Percentiles rank a stretch among this genome's conserved stretches.
These are phyloP conservation scores for Pleodorina starrii DNA, from an alignment of 139 green algal species.

Conservation along the genomic window DNA sequence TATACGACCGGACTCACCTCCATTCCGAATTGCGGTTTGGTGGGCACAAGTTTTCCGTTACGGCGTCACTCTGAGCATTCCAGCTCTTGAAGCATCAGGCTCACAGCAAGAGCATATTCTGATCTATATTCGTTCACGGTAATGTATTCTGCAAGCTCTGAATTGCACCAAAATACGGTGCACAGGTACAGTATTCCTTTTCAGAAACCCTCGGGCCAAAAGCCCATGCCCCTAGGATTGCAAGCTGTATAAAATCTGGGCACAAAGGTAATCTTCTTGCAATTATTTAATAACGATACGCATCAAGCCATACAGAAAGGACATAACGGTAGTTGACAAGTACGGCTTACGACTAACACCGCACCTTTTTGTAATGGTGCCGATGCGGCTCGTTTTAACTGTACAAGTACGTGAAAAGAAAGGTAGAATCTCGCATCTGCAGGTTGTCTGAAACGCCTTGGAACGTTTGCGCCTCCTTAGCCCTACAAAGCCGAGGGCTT, in stretches of 20 bases:
- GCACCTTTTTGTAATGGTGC: not conserved
- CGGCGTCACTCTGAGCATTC: not conserved
- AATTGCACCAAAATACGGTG: not conserved
- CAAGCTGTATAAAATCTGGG: not conserved
- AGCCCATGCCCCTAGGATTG: too few species aligned
- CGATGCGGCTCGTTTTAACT: not conserved
- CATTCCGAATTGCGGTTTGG: not conserved
- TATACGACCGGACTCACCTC: not conserved
- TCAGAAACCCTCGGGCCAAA: too few species aligned
- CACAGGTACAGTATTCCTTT: not conserved
- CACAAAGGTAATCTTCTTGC: not conserved
- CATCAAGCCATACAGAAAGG: not conserved
- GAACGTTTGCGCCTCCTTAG: not conserved
- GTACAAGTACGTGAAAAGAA: not conserved
- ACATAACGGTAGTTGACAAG: not conserved
- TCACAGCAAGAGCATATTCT: not conserved
- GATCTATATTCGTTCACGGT: not conserved
- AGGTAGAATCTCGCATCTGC: not conserved
- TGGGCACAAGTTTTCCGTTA: not conserved
- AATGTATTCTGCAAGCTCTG: not conserved
- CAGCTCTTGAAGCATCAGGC: not conserved
- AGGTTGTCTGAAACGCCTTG: not conserved
- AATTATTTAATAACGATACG: not conserved
- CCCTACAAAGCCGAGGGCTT: not conserved
- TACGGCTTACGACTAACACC: not conserved